A percentile compares a stretch with the other conserved stretches of the same genome.
These are phyloP conservation scores for Triticum dicoccoides DNA, from an alignment of 176 grass and related monocot species.

Conservation along the genomic window DNA sequence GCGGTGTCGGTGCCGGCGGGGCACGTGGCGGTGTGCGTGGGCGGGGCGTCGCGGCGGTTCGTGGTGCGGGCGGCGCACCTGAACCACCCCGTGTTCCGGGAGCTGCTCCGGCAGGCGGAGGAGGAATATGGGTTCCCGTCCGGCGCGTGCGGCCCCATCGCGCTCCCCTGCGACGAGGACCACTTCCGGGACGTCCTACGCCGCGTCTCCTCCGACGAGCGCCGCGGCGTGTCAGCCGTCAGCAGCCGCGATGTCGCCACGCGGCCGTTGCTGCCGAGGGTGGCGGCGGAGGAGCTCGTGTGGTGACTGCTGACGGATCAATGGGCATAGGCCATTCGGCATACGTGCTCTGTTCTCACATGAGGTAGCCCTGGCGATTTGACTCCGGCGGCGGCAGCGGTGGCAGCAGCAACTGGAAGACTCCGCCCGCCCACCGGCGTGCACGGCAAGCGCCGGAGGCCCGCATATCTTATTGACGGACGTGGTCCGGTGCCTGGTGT, in stretches of 20 bases:
- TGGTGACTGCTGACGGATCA: not conserved
- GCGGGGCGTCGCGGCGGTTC: slow-evolving; percentile 63
- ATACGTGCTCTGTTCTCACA: not conserved
- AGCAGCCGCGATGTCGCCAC: not conserved
- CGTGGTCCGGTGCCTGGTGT: not conserved
- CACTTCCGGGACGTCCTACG: slow-evolving; percentile 74
- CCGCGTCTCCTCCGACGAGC: slow-evolving; percentile 40
- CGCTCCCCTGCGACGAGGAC: slow-evolving; percentile 82
- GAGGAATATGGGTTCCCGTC: slow-evolving; percentile 79
- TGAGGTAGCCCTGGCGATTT: not conserved
- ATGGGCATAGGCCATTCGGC: not conserved
- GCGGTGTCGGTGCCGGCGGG: slow-evolving; percentile 50
- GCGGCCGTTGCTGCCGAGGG: not conserved
- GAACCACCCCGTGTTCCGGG: slow-evolving; percentile 81
- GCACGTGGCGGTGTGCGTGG: slow-evolving; percentile 80
- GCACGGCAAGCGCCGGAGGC: not conserved
- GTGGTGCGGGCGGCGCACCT: slow-evolving; percentile 74
- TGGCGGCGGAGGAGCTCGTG: not conserved
- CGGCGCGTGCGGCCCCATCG: slow-evolving; percentile 46
- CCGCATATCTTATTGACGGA: too few relatives aligned
- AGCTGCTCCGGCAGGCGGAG: slow-evolving; percentile 83
- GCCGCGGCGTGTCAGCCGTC: not conserved
- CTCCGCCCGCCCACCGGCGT: not conserved
- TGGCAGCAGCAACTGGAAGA: not conserved
- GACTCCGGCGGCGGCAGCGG: not conserved